phyloP scores from a whole-genome alignment of 2,329 filamentous ascomycete genomes.

The Hymenoscyphus fructigenus region DNA sequence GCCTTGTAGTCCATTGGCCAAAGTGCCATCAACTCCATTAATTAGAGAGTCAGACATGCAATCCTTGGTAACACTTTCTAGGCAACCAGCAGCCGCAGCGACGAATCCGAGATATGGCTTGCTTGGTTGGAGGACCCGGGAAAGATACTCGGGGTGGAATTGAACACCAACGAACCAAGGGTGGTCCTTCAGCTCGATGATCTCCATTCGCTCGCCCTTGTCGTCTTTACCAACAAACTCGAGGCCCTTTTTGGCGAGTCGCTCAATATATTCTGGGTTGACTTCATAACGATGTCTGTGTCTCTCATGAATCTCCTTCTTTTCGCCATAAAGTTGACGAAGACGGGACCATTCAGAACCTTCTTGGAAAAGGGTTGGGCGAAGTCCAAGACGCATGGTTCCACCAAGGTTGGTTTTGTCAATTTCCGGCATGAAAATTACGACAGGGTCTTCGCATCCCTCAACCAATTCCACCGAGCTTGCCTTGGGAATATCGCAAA shows the following conservation, averaged over 20 bases:
- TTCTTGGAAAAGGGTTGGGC: slow-evolving; percentile 72
- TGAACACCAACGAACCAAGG: slow-evolving; percentile 85
- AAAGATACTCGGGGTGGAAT: slow-evolving; percentile 85
- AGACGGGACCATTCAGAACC: slow-evolving; percentile 77
- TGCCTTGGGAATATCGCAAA: slow-evolving; percentile 59
- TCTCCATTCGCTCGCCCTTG: slow-evolving; percentile 76
- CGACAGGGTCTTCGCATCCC: slow-evolving; percentile 42
- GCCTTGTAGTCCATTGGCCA: slow-evolving; percentile 8
- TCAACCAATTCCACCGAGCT: slow-evolving; percentile 36
- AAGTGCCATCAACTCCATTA: slow-evolving; percentile 7
- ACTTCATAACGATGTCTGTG: slow-evolving; percentile 91
- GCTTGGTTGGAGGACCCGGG: slow-evolving; percentile 70
- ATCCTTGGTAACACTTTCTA: slow-evolving; percentile 31
- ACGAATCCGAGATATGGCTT: slow-evolving; percentile 82
- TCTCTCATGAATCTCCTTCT: slow-evolving; percentile 62
- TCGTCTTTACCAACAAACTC: slow-evolving; percentile 79
- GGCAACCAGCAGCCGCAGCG: slow-evolving; percentile 57
- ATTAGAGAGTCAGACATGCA: background rate
- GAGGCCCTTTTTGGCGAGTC: slow-evolving; percentile 67
- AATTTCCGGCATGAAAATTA: slow-evolving; percentile 93
- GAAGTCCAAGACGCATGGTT: slow-evolving; percentile 77
- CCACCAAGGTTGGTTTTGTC: slow-evolving; percentile 72
- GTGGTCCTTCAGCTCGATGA: slow-evolving; percentile 79
- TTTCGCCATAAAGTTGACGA: slow-evolving; percentile 68
- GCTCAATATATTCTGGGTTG: slow-evolving; percentile 73